Base-by-base conservation (phyloP, 2,329 filamentous ascomycete species). In the Seiridium unicorne region DNA sequence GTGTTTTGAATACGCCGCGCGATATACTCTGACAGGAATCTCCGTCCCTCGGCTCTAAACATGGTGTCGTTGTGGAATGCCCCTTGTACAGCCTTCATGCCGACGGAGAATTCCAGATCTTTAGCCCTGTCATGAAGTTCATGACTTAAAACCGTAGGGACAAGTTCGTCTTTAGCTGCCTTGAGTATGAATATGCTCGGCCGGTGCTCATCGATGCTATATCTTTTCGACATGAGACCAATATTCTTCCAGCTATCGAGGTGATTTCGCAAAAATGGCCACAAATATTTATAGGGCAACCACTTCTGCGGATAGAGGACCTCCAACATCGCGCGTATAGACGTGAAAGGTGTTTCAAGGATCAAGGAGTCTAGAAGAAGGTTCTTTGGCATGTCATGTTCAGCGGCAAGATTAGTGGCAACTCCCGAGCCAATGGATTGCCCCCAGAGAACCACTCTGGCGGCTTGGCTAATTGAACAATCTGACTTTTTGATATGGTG, bases 231-330 rank as follows among this genome's bases (percentile, higher is more conserved):
- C 40, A 87, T 78, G 35, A 70, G 57, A 3, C 72, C 76, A 36
- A 87, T 63, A 62, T 86, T 86, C 57, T 74, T 69, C 75, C 74
- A 81, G 63, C 78, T 85, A 64, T 87, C 81, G 42, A 87, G 73
- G 46, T 84, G 82, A 61, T 83, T 93, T 65, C 89, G 81, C 9
- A 93, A 78, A 68, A 93, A 93, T 0, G 88, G 89, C 79, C 86
- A 86, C 0, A 94, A 79, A 69, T 93, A 87, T 51, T 84, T 83
- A 70, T 94, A 94, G 0, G 91, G 91, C 5, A 93, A 77, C 89
- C 90, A 93, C 66, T 84, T 90, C 66, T 93, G 89, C 1, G 90
- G 90, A 68, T 93, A 94, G 3, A 94, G 73, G 1, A 84, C 86
- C 47, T 84, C 76, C 5, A 94, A 78, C 89, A 94, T 92, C 18